Evolutionary conservation across 2,329 filamentous ascomycete genomes (phyloP), one percentile per base, ranked within the genome.

Genomic region (Colletotrichum sp.): DNA sequence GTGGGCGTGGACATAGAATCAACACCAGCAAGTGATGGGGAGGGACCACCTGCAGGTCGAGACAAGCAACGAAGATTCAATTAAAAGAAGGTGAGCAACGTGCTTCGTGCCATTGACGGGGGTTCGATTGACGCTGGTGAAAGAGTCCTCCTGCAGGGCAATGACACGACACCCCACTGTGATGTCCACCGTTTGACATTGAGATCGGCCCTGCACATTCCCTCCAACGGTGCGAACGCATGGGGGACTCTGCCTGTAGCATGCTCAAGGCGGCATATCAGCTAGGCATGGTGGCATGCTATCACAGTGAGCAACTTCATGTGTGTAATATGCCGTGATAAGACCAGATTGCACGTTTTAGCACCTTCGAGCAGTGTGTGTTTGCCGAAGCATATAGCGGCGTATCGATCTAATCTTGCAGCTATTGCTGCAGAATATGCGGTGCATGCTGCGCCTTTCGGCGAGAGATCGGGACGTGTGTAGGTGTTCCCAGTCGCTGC

Each of bases 181-280:
- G 62, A 68, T 68, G 69, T 63, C 63, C 69, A 67, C 44, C 39
- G 26, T 64, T 68, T 39, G 60, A 68, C 49, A 68, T 73, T 72
- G 73, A 73, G 73, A 76, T 74, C 70, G 49, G 44, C 71, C 57
- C 49, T 21, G 44, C 32, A 63, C 64, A 28, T 59, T 73, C 57
- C 72, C 49, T 68, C 63, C 44, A 24, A 59, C 30, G 16, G 44
- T 32, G 44, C 21, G 39, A 34, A 39, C 28, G n/a, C 39, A 59
- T 57, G 52, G 30, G 34, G 36, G 36, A 24, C 28, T 62, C 8
- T 68, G 18, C 26, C 18, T 55, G 26, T 68, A 21, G 28, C 30
- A 32, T 52, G 34, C 13, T 26, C 28, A 21, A 9, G 3, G 13
- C 36, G 18, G 55, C 36, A 72, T 62, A 21, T 68, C 55, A 55